Base-by-base conservation (phyloP, 306 rosid genomes). In the Nissolia schottii region DNA sequence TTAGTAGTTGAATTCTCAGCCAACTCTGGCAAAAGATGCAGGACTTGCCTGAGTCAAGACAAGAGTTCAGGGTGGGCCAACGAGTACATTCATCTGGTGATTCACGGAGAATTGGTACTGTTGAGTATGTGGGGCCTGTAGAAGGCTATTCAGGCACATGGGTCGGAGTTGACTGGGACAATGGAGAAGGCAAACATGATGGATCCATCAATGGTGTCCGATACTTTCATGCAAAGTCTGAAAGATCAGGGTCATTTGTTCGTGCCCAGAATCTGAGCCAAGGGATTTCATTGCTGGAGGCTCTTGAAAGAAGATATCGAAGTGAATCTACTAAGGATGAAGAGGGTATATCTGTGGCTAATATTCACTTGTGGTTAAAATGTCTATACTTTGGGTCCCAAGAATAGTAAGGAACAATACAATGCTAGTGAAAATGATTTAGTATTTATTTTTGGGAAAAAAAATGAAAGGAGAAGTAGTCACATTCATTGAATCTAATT, bases 131-230 rank as follows among this genome's bases (percentile, higher is more conserved):
- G 2, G 98, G 97, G 24, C 77, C 88, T 29, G 76, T 94, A 19
- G 83, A 89, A 63, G 91, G 97, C 55, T 77, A 91, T 76, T 80
- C 90, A 0, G 89, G 91, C 53, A 63, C 71, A 50, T 94, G 97
- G 97, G 76, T 91, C 46, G 97, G 98, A 76, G 96, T 94, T 67
- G 96, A 91, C 56, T 94, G 97, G 98, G 97, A 94, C 79, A 78
- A 78, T 46, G 85, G 82, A 67, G 89, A 86, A 18, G 95, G 87
- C 55, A 94, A 87, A 80, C 91, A 94, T 35, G 97, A 91, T 70
- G 99, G 99, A 20, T 83, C 96, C 79, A 37, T 87, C 74, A 91
- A 94, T 45, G 97, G 85, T 11, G 79, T 85, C 27, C 82, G 82
- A 1, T 94, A 94, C 78, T 94, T 94, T 66, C 82, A 65, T 35